phyloP scores from a whole-genome alignment of 495 filamentous ascomycete species.

The Schizothecium vesticola region DNA sequence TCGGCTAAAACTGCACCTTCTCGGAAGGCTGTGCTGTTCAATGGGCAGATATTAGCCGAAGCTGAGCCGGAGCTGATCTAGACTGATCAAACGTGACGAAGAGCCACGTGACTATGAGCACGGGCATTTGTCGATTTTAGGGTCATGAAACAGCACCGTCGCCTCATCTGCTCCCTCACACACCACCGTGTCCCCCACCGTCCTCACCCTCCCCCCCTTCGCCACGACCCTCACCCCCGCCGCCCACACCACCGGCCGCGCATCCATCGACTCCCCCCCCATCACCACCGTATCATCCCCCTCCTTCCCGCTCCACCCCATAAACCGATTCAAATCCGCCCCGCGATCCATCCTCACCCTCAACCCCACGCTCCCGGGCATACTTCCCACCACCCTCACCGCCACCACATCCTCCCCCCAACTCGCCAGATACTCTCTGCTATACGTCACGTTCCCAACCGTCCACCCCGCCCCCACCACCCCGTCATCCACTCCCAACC shows the following conservation, averaged over 20 bases:
- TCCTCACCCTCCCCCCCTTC: not conserved
- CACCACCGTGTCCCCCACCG: conserved; percentile 3
- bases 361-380: not conserved
- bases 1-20: too few relatives aligned
- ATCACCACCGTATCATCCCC: not conserved
- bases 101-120: too few relatives aligned
- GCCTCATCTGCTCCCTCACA: conserved; percentile 8
- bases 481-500: not conserved
- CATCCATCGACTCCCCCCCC: not conserved
- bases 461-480: not conserved
- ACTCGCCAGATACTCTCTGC: conserved; percentile 1
- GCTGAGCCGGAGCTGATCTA: too few relatives aligned
- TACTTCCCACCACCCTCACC: not conserved
- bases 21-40: too few relatives aligned
- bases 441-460: not conserved
- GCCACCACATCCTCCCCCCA: not conserved
- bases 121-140: too few relatives aligned
- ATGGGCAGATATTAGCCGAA: too few relatives aligned
- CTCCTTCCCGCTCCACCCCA: not conserved
- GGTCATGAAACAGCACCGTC: not conserved
- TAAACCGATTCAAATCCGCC: conserved; percentile 3
- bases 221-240: not conserved
- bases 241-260: conserved; percentile 1
- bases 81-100: too few relatives aligned
- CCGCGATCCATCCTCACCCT: not conserved